Base-by-base conservation (phyloP, 352 stramenopile genomes). In the Aphanomyces astaci region DNA sequence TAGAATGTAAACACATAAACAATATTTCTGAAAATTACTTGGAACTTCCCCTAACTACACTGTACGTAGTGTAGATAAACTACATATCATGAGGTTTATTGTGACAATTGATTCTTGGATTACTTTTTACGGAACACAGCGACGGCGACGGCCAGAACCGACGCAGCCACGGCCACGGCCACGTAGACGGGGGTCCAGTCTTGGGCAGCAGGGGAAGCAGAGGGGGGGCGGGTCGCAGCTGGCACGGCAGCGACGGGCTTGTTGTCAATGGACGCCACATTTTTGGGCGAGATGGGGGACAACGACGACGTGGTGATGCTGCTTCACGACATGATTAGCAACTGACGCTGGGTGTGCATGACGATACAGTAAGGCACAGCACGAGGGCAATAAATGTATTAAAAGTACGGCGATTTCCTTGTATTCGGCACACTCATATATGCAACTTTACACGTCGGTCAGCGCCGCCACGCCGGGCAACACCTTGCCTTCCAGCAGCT, bases 401-500 rank as follows among this genome's bases (percentile, higher is more conserved):
- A 59, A 59, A 36, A 32, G 33, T 59, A 33, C 30, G 36, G 15
- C 51, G 30, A 36, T 13, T 30, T 64, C 4, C 15, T 3, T 17
- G 43, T 7, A 3, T 13, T 46, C 4, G 22, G 3, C 3, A 46
- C 30, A 53, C 22, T 31, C 25, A 43, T 11, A 57, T 36, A 54
- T 33, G 33, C 51, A 62, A 68, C 54, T 66, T 88, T 89, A 96
- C 28, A 79, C 79, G 60, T 96, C 88, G 65, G 87, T 83, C 45
- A 99, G 81, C 43, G 97, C 97, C 66, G 96, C 95, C 63, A 99
- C 97, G 69, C 97, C 97, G 17, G 97, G 98, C 31, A 99, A 81
- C n/a, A 96, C 86, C 86, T 99, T 99, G 66, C 96, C 96, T 78
- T 99, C 96, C 43, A 99, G 82, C 53, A 99, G 83, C 79, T 99